phyloP scores from a whole-genome alignment of 116 monocot genomes.

The Thalassia testudinum region DNA sequence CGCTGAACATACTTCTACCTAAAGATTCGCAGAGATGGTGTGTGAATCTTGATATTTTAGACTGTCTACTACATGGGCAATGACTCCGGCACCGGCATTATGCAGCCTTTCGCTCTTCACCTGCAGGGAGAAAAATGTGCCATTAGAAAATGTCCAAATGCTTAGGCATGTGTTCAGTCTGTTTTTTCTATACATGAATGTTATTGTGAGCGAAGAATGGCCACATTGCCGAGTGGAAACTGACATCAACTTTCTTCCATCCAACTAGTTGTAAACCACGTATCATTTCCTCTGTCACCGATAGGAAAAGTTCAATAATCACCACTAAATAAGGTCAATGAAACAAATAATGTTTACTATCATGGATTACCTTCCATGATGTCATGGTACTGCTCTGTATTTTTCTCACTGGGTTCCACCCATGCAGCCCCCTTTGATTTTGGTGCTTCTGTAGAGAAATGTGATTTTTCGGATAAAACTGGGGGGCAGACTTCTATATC shows the following conservation, averaged over 20 bases:
- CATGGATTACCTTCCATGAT: slow-evolving; percentile 59
- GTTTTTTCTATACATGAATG: slow-evolving; percentile 50
- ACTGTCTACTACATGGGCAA: slow-evolving; percentile 69
- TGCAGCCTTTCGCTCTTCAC: slow-evolving; percentile 84
- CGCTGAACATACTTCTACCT: slow-evolving; percentile 7
- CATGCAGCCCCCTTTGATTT: slow-evolving; percentile 53
- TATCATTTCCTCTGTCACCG: slow-evolving; percentile 31
- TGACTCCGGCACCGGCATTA: slow-evolving; percentile 74
- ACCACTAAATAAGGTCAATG: not conserved
- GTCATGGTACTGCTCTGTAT: slow-evolving; percentile 43
- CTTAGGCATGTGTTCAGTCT: not conserved
- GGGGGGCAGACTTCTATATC: slow-evolving; percentile 59
- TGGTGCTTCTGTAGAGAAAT: slow-evolving; percentile 55
- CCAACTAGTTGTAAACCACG: slow-evolving; percentile 69
- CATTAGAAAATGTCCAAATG: not conserved
- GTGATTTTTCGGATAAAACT: slow-evolving; percentile 34
- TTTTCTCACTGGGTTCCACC: slow-evolving; percentile 30
- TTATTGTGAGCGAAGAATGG: slow-evolving; percentile 92
- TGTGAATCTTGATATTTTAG: slow-evolving; percentile 56
- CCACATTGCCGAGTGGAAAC: slow-evolving; percentile 79
- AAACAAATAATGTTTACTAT: not conserved
- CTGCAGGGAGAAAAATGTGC: slow-evolving; percentile 18
- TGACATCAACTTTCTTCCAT: slow-evolving; percentile 97
- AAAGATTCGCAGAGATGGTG: slow-evolving; percentile 41
- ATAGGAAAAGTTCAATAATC: not conserved